Conservation (phyloP, 2,329 filamentous ascomycete genomes). For the Periconia macrospinosa region DNA sequence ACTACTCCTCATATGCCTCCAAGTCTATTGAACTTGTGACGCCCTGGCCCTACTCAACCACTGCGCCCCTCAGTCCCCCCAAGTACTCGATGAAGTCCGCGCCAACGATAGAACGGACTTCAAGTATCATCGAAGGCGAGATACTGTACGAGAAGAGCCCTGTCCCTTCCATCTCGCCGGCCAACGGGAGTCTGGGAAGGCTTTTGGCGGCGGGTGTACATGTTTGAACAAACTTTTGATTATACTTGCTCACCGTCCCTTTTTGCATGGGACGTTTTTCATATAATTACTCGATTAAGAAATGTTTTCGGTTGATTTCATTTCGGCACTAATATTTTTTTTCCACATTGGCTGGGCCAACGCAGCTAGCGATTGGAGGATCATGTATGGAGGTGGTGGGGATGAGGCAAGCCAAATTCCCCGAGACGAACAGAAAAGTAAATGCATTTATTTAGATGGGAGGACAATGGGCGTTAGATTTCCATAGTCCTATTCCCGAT, state of each 20-base stretch:
- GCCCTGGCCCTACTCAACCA: slow-evolving; percentile 33
- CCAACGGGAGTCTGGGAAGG: slow-evolving; percentile 42
- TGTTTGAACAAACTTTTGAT: not conserved
- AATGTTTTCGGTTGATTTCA: not conserved
- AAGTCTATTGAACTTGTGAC: slow-evolving; percentile 50
- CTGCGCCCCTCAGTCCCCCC: slow-evolving; percentile 30
- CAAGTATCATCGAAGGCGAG: slow-evolving; percentile 40
- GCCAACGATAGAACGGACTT: slow-evolving; percentile 36
- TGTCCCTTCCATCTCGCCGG: slow-evolving; percentile 33
- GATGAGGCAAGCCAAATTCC: not conserved
- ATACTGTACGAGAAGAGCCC: slow-evolving; percentile 41
- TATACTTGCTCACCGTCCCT: not conserved
- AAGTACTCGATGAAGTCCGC: slow-evolving; percentile 31
- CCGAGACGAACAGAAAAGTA: not conserved
- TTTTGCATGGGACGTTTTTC: not conserved
- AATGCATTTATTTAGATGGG: not conserved
- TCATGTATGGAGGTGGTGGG: not conserved
- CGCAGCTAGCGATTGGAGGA: not conserved
- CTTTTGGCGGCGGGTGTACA: slow-evolving; percentile 30
- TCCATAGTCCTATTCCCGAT: no score
- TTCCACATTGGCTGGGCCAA: not conserved
- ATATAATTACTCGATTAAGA: not conserved
- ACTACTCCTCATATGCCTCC: slow-evolving; percentile 44
- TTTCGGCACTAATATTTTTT: not conserved
- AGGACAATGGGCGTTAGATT: not conserved